These are phyloP conservation scores for Tagetes patula DNA, from an alignment of 129 eudicot species.

Conservation along the genomic window DNA sequence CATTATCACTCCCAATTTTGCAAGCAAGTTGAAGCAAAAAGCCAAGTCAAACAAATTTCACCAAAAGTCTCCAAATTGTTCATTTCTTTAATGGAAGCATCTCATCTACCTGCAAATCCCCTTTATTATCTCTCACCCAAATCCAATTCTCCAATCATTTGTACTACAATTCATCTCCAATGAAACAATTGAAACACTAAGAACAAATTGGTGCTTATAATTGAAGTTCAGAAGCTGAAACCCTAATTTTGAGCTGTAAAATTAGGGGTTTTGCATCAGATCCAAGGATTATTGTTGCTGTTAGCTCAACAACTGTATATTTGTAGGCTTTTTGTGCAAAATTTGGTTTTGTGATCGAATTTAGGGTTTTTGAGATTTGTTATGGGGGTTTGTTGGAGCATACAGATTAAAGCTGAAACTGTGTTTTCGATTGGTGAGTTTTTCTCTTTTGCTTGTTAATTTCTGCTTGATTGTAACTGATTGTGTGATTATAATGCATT, in stretches of 20 bases:
- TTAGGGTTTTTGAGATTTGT: conserved; percentile 21
- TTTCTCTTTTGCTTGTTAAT: not conserved
- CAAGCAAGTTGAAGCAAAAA: conserved; percentile 25
- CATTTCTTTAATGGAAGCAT: conserved; percentile 22
- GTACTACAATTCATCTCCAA: not conserved
- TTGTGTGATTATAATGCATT: not conserved
- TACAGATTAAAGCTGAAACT: conserved; percentile 63
- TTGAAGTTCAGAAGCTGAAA: conserved; percentile 22
- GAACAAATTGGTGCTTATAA: not conserved
- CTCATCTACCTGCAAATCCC: conserved; percentile 25
- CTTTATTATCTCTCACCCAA: conserved; percentile 6
- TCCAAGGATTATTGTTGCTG: conserved; percentile 33
- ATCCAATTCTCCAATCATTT: not conserved
- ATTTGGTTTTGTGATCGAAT: conserved; percentile 15
- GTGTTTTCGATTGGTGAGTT: conserved; percentile 46
- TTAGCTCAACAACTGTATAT: conserved; percentile 21
- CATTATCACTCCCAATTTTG: conserved; percentile 16
- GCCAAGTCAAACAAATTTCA: conserved; percentile 36
- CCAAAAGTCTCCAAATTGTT: conserved; percentile 21
- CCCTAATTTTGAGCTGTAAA: conserved; percentile 5
- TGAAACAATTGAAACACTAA: not conserved
- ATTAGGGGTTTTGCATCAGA: conserved; percentile 25
- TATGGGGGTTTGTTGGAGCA: conserved; percentile 87
- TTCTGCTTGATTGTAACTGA: conserved; percentile 20
- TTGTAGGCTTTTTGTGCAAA: conserved; percentile 12